These are phyloP conservation scores for Exophiala sp. DNA, from an alignment of 2,329 filamentous ascomycete genomes.

Conservation along the genomic window DNA sequence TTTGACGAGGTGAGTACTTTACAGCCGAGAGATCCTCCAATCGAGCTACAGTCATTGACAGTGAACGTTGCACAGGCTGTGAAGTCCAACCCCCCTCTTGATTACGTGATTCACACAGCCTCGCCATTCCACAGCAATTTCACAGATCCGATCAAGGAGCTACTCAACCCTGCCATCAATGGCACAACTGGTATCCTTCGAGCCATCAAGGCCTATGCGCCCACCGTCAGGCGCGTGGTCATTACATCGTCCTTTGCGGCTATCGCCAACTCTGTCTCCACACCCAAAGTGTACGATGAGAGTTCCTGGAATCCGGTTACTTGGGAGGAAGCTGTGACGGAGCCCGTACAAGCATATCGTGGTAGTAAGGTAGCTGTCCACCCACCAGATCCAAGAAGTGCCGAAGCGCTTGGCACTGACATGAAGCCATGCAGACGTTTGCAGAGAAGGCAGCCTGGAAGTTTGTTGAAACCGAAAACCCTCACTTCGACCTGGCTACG, in stretches of 20 bases:
- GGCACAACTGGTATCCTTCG: constrained; percentile 61
- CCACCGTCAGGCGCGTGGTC: constrained; percentile 68
- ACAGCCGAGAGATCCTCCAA: no score
- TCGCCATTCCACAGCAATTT: constrained; percentile 71
- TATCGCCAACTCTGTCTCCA: constrained; percentile 49
- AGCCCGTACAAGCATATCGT: constrained; percentile 36
- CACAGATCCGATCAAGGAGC: constrained; percentile 60
- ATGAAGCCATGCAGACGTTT: constrained; percentile 34
- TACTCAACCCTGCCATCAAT: constrained; percentile 59
- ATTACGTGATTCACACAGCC: constrained; percentile 70
- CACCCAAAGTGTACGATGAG: constrained; percentile 45
- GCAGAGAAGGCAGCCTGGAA: constrained; percentile 65
- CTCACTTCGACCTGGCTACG: constrained; percentile 58
- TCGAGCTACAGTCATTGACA: no score
- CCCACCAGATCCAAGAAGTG: no score
- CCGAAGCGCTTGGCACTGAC: no score
- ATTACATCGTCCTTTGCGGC: constrained; percentile 66
- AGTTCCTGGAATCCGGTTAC: constrained; percentile 49
- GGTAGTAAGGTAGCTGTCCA: constrained; percentile 35
- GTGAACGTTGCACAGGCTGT: constrained; percentile 34
- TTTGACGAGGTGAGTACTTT: constrained; percentile 54
- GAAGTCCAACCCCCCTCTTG: constrained; percentile 62
- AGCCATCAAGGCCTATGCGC: constrained; percentile 57
- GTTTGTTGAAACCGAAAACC: constrained; percentile 53
- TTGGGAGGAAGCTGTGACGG: constrained; percentile 40